These are phyloP conservation scores for Epichloe coenophiala DNA, from an alignment of 2,329 filamentous ascomycete genomes.

Conservation along the genomic window DNA sequence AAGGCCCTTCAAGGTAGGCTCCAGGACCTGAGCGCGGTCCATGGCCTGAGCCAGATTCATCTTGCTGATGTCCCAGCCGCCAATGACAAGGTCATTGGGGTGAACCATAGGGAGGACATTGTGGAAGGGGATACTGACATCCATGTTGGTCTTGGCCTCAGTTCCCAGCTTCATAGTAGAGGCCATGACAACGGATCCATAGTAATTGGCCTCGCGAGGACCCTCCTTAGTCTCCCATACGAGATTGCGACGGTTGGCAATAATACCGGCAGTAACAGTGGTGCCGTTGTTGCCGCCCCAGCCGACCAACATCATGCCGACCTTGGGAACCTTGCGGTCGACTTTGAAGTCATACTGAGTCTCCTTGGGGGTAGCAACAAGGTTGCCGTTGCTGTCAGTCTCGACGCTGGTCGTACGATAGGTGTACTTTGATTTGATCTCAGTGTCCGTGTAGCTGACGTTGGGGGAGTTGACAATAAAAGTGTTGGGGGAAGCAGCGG, in stretches of 20 bases:
- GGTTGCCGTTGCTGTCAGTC: slow-evolving; percentile 57
- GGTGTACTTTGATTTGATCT: slow-evolving; percentile 88
- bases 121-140: slow-evolving; percentile 94
- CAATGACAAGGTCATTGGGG: slow-evolving; percentile 87
- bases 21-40: slow-evolving; percentile 89
- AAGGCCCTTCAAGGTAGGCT: slow-evolving; percentile 81
- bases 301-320: slow-evolving; percentile 94
- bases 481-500: slow-evolving; percentile 40
- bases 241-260: slow-evolving; percentile 81
- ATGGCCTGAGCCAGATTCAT: slow-evolving; percentile 83
- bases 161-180: slow-evolving; percentile 95
- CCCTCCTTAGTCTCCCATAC: slow-evolving; percentile 92
- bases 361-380: slow-evolving; percentile 74
- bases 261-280: slow-evolving; percentile 91
- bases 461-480: slow-evolving; percentile 90
- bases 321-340: slow-evolving; percentile 82
- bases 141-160: slow-evolving; percentile 67
- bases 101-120: slow-evolving; percentile 92
- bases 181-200: slow-evolving; percentile 92
- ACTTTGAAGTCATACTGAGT: slow-evolving; percentile 96
- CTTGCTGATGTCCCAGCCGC: slow-evolving; percentile 93
- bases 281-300: slow-evolving; percentile 98
- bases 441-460: slow-evolving; percentile 74
- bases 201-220: slow-evolving; percentile 80
- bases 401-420: slow-evolving; percentile 87